These are phyloP conservation scores for Suhomyces xylopsoci DNA, from an alignment of 805 yeast species.

Conservation along the genomic window DNA sequence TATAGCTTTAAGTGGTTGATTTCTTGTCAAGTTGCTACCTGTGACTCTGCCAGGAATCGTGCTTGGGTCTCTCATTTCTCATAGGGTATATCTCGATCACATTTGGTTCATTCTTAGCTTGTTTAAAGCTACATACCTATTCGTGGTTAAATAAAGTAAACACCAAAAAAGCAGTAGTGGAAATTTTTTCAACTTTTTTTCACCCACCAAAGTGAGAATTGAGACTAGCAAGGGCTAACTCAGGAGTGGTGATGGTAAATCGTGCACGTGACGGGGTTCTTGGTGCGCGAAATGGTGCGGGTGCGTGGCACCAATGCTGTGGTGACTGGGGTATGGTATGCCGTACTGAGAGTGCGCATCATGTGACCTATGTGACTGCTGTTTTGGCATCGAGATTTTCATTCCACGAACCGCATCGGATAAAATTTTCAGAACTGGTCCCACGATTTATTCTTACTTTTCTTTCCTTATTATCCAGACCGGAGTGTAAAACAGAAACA, in stretches of 20 bases:
- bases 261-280: background rate
- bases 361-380: slow-evolving; percentile 7
- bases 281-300: background rate
- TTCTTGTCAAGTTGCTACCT: background rate
- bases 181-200: slow-evolving; percentile 9
- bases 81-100: background rate
- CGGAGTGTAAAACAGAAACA: slow-evolving; percentile 78
- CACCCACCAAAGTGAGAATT: slow-evolving; percentile 6
- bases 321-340: background rate
- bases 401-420: background rate
- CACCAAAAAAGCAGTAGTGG: slow-evolving; percentile 8
- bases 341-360: background rate
- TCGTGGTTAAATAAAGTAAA: slow-evolving; percentile 11
- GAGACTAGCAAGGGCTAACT: background rate
- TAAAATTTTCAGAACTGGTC: slow-evolving; percentile 2
- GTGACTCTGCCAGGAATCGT: background rate
- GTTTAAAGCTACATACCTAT: slow-evolving; percentile 13
- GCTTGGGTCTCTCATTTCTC: background rate
- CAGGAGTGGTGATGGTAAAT: background rate
- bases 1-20: background rate
- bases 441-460: background rate
- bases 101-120: background rate
- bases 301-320: background rate
- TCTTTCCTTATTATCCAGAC: slow-evolving; percentile 44
- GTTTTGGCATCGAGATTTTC: background rate